Base-by-base conservation (phyloP, 306 rosid genomes). In the Myrica gale region DNA sequence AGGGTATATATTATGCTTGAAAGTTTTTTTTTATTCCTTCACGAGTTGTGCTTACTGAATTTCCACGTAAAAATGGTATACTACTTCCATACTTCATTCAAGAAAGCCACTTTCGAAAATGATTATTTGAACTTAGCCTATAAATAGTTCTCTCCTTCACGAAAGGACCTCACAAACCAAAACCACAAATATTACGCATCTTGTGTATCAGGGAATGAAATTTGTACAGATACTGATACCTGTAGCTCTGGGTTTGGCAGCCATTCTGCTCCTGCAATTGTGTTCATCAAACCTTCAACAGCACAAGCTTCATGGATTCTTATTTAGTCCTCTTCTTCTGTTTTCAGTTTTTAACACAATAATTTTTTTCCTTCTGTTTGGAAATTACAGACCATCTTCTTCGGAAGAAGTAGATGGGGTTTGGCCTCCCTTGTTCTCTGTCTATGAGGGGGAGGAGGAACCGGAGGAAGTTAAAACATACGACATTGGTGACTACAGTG, bases 271-370 rank as follows among this genome's bases (percentile, higher is more conserved):
- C 21, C 68, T 69, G 12, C 65, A 39, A 48, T 66, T 75, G 41
- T 37, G 32, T 53, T 62, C 80, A 50, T 75, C 81, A 45, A 72
- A 46, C 66, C 53, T 56, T 0, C 41, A 32, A 21, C 15, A 70
- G 48, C 5, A 50, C 21, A 42, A 7, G 51, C 50, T 44, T 68
- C 45, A 46, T 42, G 54, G 71, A 19, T 80, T 83, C 66, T 21
- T 73, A 10, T 58, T 12, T 5, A 75, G 77, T 37, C 77, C 85
- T 56, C 71, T 79, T 21, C 63, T 79, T 20, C 78, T 71, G 75
- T 85, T 81, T 75, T 73, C 74, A 47, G 39, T 81, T 32, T 73
- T 81, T 66, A 81, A 83, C 86, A 52, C 77, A 61, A 54, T 85
- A 67, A 32, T 85, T 21, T 1, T 79, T 4, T 60, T 75, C 74